Evolutionary conservation across 257 asterid genomes (phyloP).

Genomic region (Osmanthus fragrans): DNA sequence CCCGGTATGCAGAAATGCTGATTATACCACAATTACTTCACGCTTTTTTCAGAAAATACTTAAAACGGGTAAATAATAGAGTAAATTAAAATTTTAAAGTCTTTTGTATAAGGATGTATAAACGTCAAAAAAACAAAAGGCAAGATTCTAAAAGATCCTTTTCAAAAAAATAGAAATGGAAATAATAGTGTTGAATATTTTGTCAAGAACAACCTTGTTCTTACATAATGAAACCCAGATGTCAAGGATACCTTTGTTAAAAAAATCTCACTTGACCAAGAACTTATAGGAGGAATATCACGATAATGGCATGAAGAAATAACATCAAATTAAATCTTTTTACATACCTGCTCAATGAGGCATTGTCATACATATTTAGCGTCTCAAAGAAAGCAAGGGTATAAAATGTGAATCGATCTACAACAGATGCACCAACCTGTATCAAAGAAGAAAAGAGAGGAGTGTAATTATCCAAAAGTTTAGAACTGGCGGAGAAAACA

Average conservation of each 20-base stretch:
- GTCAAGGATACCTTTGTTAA: no score
- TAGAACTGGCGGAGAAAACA: neutral
- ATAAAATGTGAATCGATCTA: constrained; percentile 89
- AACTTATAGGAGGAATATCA: neutral
- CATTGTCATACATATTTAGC: constrained; percentile 90
- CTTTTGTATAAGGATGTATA: neutral
- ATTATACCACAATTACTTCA: no score
- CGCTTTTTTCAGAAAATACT: neutral
- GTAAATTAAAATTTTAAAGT: neutral
- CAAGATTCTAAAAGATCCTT: neutral
- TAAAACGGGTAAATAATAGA: neutral
- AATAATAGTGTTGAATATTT: neutral
- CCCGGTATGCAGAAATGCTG: no score
- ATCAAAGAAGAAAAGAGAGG: constrained; percentile 26
- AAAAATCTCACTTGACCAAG: no score
- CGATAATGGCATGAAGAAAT: neutral
- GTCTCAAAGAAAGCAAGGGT: constrained; percentile 98
- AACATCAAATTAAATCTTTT: neutral
- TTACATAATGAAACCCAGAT: neutral
- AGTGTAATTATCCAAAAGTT: constrained; percentile 8
- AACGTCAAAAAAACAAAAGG: neutral
- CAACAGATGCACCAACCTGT: constrained; percentile 98
- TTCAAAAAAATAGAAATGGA: neutral
- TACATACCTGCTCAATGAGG: constrained; percentile 83
- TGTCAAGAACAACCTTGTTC: neutral